phyloP scores from a whole-genome alignment of 495 filamentous ascomycete genomes.

The Trichoderma virens region DNA sequence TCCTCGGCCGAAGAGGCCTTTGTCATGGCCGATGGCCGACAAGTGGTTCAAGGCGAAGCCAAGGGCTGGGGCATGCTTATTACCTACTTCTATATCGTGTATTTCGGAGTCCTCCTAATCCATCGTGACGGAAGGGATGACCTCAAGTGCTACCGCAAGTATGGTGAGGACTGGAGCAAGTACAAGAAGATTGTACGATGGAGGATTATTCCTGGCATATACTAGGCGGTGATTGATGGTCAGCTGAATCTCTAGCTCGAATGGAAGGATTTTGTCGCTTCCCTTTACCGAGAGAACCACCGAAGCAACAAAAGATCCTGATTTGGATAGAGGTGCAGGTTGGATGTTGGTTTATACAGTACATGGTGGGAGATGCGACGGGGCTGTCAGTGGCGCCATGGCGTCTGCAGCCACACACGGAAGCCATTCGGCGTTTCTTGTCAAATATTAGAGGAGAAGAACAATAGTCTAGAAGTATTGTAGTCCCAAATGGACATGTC shows the following conservation, averaged over 20 bases:
- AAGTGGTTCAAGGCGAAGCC: slow-evolving; percentile 63
- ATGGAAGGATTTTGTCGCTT: not conserved
- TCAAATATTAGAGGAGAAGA: not conserved
- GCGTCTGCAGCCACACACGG: not conserved
- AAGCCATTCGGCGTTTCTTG: slow-evolving; percentile 2
- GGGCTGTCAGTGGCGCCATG: not conserved
- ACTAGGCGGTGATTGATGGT: slow-evolving; percentile 38
- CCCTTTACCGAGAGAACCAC: not conserved
- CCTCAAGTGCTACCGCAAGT: slow-evolving; percentile 85
- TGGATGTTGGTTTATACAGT: not conserved
- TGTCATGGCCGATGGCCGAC: slow-evolving; percentile 49
- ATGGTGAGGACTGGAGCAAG: slow-evolving; percentile 87
- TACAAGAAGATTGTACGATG: slow-evolving; percentile 79
- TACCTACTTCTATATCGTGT: slow-evolving; percentile 92
- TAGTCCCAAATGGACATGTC: not conserved
- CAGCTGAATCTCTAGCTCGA: not conserved
- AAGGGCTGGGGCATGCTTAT: slow-evolving; percentile 77
- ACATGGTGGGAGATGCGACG: not conserved
- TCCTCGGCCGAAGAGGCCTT: slow-evolving; percentile 33
- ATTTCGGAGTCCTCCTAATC: slow-evolving; percentile 82
- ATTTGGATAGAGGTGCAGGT: not conserved
- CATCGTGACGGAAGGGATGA: slow-evolving; percentile 92
- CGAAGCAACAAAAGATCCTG: not conserved
- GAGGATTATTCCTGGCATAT: slow-evolving; percentile 86
- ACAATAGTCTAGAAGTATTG: not conserved